Conservation (phyloP, 1,139 yeast genomes). For the Pichia sp. region DNA sequence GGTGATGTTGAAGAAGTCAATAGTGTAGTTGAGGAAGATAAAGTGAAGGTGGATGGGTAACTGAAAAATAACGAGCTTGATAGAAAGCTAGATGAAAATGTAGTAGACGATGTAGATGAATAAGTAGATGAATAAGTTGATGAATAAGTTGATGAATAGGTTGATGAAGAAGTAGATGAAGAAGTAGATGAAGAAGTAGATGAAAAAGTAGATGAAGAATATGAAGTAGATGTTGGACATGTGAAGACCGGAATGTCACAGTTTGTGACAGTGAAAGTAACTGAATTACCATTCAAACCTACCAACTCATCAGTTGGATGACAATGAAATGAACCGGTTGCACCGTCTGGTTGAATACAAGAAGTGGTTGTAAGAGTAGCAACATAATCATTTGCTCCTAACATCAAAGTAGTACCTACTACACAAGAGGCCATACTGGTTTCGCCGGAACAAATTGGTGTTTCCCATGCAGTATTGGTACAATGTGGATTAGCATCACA, state of each 20-base stretch:
- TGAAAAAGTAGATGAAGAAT: background rate
- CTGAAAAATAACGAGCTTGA: too few relatives aligned
- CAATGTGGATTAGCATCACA: conserved; percentile 18
- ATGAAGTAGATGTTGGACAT: background rate
- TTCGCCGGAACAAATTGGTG: conserved; percentile 14
- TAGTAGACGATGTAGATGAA: too few relatives aligned
- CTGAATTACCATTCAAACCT: conserved; percentile 8
- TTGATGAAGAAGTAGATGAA: background rate
- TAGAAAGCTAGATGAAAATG: too few relatives aligned
- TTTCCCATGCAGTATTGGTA: conserved; percentile 11
- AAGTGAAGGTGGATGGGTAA: too few relatives aligned
- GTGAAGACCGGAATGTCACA: conserved; percentile 16
- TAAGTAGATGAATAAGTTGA: too few relatives aligned
- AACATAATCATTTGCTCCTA: conserved; percentile 5
- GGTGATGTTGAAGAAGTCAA: too few relatives aligned
- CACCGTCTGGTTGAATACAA: conserved; percentile 15
- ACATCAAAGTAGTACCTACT: conserved; percentile 9
- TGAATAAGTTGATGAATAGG: too few relatives aligned
- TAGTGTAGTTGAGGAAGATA: too few relatives aligned
- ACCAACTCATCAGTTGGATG: conserved; percentile 12
- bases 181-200: background rate
- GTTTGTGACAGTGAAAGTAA: conserved; percentile 15
- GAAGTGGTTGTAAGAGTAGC: conserved; percentile 15
- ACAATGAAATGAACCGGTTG: conserved; percentile 17
- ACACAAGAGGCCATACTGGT: conserved; percentile 12